Conservation (phyloP, 495 filamentous ascomycete species). For the Neurospora sp. region DNA sequence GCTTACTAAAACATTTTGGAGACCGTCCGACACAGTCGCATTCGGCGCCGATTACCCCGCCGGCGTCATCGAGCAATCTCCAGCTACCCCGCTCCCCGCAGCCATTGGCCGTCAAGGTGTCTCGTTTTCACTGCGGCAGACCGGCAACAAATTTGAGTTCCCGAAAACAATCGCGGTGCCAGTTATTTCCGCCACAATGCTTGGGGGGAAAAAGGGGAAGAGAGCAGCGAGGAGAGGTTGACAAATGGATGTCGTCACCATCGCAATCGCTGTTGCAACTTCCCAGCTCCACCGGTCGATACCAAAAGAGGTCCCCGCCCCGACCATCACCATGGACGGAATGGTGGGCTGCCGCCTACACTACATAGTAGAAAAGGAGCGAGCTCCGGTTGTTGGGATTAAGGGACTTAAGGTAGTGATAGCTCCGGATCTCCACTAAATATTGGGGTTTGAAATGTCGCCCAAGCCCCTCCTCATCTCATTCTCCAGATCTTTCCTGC, state of each 20-base stretch:
- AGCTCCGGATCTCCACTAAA: neutral
- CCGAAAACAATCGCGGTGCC: slow-evolving; percentile 2
- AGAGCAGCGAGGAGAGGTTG: neutral
- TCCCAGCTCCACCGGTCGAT: slow-evolving; percentile 2
- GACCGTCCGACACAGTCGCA: neutral
- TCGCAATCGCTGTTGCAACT: slow-evolving; percentile 10
- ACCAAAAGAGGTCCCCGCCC: slow-evolving; percentile 2
- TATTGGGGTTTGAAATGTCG: neutral
- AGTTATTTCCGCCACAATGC: neutral
- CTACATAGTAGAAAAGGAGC: neutral
- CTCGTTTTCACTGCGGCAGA: neutral
- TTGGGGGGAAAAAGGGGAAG: neutral
- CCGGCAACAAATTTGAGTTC: slow-evolving; percentile 2
- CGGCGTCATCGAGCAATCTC: neutral
- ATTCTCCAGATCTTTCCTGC: neutral
- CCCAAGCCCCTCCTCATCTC: neutral
- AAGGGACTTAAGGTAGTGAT: no score
- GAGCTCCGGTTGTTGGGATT: neutral
- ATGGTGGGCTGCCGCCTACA: neutral
- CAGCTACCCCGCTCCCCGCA: neutral
- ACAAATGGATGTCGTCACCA: slow-evolving; percentile 17
- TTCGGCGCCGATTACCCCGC: neutral
- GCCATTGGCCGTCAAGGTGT: neutral
- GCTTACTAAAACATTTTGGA: neutral
- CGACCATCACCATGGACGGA: neutral